These are phyloP conservation scores for Penicillium cinerascens DNA, from an alignment of 495 filamentous ascomycete species.

Conservation along the genomic window DNA sequence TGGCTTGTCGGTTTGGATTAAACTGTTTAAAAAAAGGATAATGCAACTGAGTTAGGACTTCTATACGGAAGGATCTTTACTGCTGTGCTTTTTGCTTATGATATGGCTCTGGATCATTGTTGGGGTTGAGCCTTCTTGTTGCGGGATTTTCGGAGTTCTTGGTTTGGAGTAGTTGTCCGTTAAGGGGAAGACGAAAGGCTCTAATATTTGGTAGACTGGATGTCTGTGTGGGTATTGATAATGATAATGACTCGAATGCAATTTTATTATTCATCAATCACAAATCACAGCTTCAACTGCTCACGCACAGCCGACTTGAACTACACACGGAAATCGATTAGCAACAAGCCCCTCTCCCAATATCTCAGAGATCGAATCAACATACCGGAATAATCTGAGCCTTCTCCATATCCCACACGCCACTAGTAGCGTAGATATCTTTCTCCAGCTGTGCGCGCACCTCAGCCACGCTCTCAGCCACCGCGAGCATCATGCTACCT, in stretches of 20 bases:
- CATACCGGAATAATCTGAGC: slow-evolving; percentile 52
- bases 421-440: slow-evolving; percentile 66
- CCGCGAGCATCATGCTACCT: slow-evolving; percentile 63
- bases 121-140: no score
- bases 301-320: slow-evolving; percentile 39
- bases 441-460: slow-evolving; percentile 60
- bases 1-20: no score
- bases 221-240: no score
- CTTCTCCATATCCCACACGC: slow-evolving; percentile 83
- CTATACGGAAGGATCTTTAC: no score
- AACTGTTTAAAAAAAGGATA: no score
- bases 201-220: no score
- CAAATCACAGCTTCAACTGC: slow-evolving; percentile 5
- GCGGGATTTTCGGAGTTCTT: no score
- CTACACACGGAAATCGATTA: slow-evolving; percentile 19
- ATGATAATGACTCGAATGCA: no score
- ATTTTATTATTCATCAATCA: no score
- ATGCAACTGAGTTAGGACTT: no score
- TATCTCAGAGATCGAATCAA: not conserved
- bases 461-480: slow-evolving; percentile 64
- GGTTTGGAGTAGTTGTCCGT: not conserved
- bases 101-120: no score
- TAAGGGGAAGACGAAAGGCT: not conserved
- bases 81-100: no score
- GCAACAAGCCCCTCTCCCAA: not conserved